phyloP scores from a whole-genome alignment of 768 basidiomycete genomes.

The Panus rudis region DNA sequence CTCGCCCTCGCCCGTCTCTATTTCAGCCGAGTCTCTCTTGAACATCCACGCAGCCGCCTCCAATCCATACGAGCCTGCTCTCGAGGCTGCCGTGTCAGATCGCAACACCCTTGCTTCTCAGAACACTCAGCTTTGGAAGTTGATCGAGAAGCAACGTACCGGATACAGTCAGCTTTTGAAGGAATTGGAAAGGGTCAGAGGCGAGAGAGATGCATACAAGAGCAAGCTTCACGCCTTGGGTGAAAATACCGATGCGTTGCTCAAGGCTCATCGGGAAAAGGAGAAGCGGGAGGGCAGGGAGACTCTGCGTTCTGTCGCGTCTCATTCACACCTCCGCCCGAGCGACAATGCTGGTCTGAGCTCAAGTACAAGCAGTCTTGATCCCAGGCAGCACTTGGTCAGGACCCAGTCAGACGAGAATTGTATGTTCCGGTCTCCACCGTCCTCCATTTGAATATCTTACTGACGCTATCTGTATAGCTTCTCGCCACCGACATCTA shows the following conservation, averaged over 20 bases:
- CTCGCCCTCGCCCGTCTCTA: constrained; percentile 25
- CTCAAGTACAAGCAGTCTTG: constrained; percentile 12
- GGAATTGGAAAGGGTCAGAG: constrained; percentile 78
- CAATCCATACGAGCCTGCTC: constrained; percentile 51
- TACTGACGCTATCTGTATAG: no score
- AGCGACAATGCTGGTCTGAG: constrained; percentile 15
- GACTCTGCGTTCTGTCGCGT: constrained; percentile 22
- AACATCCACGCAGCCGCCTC: constrained; percentile 42
- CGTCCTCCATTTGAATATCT: no score
- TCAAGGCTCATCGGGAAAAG: constrained; percentile 22
- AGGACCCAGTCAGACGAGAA: constrained; percentile 28
- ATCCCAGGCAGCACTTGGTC: constrained; percentile 19
- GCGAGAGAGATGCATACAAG: constrained; percentile 65
- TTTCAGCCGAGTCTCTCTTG: constrained; percentile 50
- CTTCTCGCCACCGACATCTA: no score
- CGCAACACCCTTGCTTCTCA: constrained; percentile 75
- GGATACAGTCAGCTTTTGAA: constrained; percentile 77
- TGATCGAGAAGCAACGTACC: constrained; percentile 84
- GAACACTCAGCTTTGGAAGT: constrained; percentile 90
- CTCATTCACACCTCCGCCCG: constrained; percentile 23
- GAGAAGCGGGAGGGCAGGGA: constrained; percentile 24
- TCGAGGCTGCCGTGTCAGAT: constrained; percentile 73
- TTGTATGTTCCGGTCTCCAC: constrained; percentile 18
- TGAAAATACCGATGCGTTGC: constrained; percentile 41
- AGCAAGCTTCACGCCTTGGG: constrained; percentile 26